Percentiles rank a stretch among this genome's conserved stretches.
Evolutionary conservation across 1,284 basidiomycete species (phyloP).

Genomic region (Paramarasmius palmivorus): DNA sequence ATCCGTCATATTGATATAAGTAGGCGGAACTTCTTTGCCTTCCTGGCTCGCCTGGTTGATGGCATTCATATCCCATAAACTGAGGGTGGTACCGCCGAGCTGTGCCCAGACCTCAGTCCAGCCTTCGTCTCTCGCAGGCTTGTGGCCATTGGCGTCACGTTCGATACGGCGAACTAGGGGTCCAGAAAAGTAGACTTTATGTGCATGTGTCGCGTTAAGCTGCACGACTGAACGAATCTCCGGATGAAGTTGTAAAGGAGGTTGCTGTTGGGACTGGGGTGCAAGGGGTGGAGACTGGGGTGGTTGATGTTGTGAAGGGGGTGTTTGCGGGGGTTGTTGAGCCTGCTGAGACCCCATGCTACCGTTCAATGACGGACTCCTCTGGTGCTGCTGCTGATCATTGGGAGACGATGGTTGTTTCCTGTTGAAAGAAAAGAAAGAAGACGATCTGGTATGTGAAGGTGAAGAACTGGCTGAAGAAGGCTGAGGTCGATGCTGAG

Average conservation of each 20-base stretch:
- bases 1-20: slow-evolving; percentile 86
- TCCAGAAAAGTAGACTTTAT: slow-evolving; percentile 82
- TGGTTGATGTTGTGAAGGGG: slow-evolving; percentile 3
- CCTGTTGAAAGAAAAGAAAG: slow-evolving; percentile 42
- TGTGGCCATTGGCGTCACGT: slow-evolving; percentile 74
- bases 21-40: slow-evolving; percentile 82
- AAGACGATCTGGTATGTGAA: slow-evolving; percentile 35
- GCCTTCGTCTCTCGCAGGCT: slow-evolving; percentile 74
- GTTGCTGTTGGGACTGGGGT: slow-evolving; percentile 24
- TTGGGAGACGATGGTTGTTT: slow-evolving; percentile 17
- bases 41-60: slow-evolving; percentile 79
- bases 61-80: slow-evolving; percentile 87
- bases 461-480: background rate
- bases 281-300: slow-evolving; percentile 8
- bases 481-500: slow-evolving; percentile 4
- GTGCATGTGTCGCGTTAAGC: slow-evolving; percentile 67
- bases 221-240: slow-evolving; percentile 78
- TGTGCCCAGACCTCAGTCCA: slow-evolving; percentile 95
- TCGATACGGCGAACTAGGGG: slow-evolving; percentile 75
- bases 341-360: slow-evolving; percentile 17
- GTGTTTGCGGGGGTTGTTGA: slow-evolving; percentile 6
- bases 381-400: background rate
- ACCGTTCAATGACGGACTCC: slow-evolving; percentile 7
- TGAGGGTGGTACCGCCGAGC: slow-evolving; percentile 89
- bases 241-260: slow-evolving; percentile 51